Conservation (phyloP, 306 rosid species). For the Vicia faba region DNA sequence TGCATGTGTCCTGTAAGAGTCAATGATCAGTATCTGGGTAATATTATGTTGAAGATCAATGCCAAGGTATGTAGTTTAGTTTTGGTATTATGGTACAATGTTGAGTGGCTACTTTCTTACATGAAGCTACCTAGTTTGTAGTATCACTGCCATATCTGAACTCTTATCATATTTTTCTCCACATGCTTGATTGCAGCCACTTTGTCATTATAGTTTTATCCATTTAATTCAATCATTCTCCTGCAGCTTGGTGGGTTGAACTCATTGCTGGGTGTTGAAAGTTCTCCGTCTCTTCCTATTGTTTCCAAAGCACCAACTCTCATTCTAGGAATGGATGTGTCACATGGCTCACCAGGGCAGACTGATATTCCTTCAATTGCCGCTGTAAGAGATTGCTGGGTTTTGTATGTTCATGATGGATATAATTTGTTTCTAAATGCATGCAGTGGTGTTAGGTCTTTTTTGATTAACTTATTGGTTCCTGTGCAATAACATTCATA, state of each 20-base stretch:
- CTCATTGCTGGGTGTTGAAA: slow-evolving; percentile 72
- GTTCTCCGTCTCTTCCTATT: slow-evolving; percentile 64
- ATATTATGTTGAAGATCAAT: slow-evolving; percentile 81
- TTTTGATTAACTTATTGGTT: not conserved
- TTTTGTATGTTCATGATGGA: not conserved
- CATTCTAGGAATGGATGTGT: slow-evolving; percentile 97
- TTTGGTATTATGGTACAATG: not conserved
- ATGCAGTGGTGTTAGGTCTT: not conserved
- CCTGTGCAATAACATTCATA: not conserved
- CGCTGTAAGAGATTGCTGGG: slow-evolving; percentile 54
- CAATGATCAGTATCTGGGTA: slow-evolving; percentile 79
- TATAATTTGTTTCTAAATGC: not conserved
- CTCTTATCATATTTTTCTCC: not conserved
- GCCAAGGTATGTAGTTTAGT: slow-evolving; percentile 66
- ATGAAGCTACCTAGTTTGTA: not conserved
- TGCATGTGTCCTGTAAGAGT: slow-evolving; percentile 82
- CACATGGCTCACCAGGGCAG: slow-evolving; percentile 99
- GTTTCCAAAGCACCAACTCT: slow-evolving; percentile 86
- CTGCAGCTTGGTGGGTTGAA: slow-evolving; percentile 91
- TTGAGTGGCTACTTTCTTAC: slow-evolving; percentile 10
- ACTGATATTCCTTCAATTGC: slow-evolving; percentile 90
- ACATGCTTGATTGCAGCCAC: not conserved
- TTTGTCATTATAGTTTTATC: not conserved
- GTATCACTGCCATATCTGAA: not conserved
- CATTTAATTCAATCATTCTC: not conserved